Evolutionary conservation across 768 basidiomycete genomes (phyloP), one percentile per base, ranked within the genome.

Genomic region (Phlegmacium glaucopus): DNA sequence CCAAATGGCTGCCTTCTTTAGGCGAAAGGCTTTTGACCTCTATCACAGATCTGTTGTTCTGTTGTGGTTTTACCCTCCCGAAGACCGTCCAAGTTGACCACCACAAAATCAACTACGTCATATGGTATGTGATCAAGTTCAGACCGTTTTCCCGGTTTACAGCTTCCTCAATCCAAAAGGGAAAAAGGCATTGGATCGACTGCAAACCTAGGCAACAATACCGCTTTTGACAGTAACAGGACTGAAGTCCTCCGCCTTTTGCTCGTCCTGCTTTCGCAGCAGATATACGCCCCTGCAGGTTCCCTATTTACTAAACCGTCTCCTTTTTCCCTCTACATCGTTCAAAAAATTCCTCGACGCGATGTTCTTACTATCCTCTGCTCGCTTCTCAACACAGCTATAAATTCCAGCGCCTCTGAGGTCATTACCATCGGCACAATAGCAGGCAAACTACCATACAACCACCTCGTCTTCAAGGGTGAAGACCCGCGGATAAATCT

Each of bases 131-230:
- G 38, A 18, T 30, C 38, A 13, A 22, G 7, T 15, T 18, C 44
- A 6, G 29, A 29, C 27, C 34, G 13, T 26, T 22, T 22, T 2
- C 22, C 22, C 5, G 22, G 22, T 22, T 22, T 5, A 5, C 22
- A 22, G 3, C 35, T 13, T 32, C 43, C 45, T 41, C 35, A 22
- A 55, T 22, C 55, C 32, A 26, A 25, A 47, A 94, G 95, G 95
- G 93, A 96, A 72, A 92, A 87, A 59, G 95, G 95, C 10, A 80
- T 99, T 17, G 95, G 96, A 10, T 92, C 92, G 2, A 90, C 92
- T 2, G 72, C 78, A 30, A 57, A 59, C 6, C 44, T 61, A 17
- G 59, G 58, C 8, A 85, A 90, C 61, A 77, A 82, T 7, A 85
- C 84, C 0, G 72, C 69, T 55, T 77, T 77, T 53, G 92, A 96